Base-by-base conservation (phyloP, 768 basidiomycete species). In the Exidia glandulosa region DNA sequence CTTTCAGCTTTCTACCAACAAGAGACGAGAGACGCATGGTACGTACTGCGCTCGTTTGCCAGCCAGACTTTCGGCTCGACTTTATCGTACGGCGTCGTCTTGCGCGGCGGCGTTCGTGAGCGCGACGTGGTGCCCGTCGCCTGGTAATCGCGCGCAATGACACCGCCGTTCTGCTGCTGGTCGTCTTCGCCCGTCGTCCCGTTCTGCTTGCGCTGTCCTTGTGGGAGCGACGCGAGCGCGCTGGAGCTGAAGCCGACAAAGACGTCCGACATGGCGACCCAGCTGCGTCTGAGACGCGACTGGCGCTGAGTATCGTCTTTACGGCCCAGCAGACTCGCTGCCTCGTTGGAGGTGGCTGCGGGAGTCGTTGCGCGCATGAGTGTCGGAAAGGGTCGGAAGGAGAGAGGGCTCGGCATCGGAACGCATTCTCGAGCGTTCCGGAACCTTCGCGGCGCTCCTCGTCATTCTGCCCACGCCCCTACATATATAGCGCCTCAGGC, bases 31-130 rank as follows among this genome's bases (percentile, higher is more conserved):
- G 3, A 47, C 52, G 56, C n/a, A 57, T 14, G 25, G n/a, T 7
- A 73, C 85, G 62, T 54, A 93, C 90, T 93, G 68, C 91, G 77
- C 72, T 97, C 94, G 68, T 96, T 96, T 9, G 94, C 93, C 70
- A 97, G 95, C 94, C 94, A 97, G 55, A 97, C 94, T 68, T 97
- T 97, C 25, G 84, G 86, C 69, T 97, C 94, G 19, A 97, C 92
- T 85, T 88, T 66, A 97, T 77, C 0, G 86, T 82, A 87, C 0
- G 87, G 75, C 25, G 90, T 82, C 72, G 93, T 94, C 75, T 87
- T 89, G 0, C 90, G 90, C 0, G 92, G 79, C 36, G 0, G 85
- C 67, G 2, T 76, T 68, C 65, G 80, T 86, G 70, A 23, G 50
- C 50, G 30, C 50, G 50, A 12, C 2, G 14, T 31, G 50, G 25